These are phyloP conservation scores for Lodderomyces elongisporus DNA, from an alignment of 1,139 yeast species.

Conservation along the genomic window DNA sequence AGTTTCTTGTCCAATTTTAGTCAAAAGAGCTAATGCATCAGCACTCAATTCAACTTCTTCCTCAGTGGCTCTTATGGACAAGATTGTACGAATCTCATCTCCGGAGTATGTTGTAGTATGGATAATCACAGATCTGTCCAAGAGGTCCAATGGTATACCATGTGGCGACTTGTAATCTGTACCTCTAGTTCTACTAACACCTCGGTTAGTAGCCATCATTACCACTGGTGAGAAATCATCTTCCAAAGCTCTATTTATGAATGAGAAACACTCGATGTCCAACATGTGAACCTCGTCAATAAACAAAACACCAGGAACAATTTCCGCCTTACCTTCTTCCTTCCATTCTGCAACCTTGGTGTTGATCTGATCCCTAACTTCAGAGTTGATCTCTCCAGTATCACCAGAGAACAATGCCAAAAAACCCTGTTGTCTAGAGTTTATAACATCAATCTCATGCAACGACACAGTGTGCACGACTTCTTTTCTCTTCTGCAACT, in stretches of 20 bases:
- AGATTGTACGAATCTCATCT: constrained; percentile 80
- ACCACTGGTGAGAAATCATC: constrained; percentile 97
- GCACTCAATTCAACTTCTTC: constrained; percentile 85
- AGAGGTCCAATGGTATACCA: constrained; percentile 89
- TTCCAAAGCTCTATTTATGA: constrained; percentile 92
- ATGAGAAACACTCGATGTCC: constrained; percentile 95
- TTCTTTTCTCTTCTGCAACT: constrained; percentile 89
- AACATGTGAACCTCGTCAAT: constrained; percentile 99
- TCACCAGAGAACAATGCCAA: constrained; percentile 95
- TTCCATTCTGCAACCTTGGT: constrained; percentile 98
- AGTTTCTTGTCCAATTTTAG: constrained; percentile 90
- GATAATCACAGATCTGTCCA: constrained; percentile 90
- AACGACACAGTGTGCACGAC: constrained; percentile 94
- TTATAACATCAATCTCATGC: constrained; percentile 97
- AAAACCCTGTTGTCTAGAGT: constrained; percentile 96
- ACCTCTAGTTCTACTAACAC: constrained; percentile 87
- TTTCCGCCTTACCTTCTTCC: constrained; percentile 98
- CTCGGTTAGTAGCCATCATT: constrained; percentile 97
- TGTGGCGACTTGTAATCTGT: constrained; percentile 93
- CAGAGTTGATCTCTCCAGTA: constrained; percentile 94
- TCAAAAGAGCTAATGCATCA: constrained; percentile 84
- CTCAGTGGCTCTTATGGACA: constrained; percentile 89
- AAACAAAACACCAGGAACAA: constrained; percentile 96
- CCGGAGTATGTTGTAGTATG: constrained; percentile 74
- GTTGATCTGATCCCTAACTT: constrained; percentile 95